phyloP scores from a whole-genome alignment of 2,329 filamentous ascomycete species.

The Diaporthe sp. region DNA sequence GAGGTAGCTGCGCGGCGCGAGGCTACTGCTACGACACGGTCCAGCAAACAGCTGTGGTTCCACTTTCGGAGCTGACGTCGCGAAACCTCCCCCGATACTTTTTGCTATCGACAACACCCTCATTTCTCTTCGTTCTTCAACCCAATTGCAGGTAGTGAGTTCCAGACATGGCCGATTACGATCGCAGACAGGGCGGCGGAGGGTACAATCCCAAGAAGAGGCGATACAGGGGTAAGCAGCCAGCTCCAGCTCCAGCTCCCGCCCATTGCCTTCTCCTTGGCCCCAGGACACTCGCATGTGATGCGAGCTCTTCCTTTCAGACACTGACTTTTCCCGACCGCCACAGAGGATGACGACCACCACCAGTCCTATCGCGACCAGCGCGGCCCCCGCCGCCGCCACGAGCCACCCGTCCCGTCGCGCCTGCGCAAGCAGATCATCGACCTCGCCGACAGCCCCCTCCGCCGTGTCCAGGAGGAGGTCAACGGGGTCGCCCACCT shows the following conservation, averaged over 20 bases:
- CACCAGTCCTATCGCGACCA: slow-evolving; percentile 68
- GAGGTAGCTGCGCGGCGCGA: slow-evolving; percentile 29
- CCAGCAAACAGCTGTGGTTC: slow-evolving; percentile 32
- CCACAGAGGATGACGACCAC: slow-evolving; percentile 74
- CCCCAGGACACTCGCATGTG: not conserved
- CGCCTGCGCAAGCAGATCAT: slow-evolving; percentile 84
- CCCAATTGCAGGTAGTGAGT: slow-evolving; percentile 5
- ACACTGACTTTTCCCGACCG: slow-evolving; percentile 32
- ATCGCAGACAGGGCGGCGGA: slow-evolving; percentile 66
- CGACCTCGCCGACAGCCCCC: slow-evolving; percentile 83
- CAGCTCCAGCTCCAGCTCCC: slow-evolving; percentile 11
- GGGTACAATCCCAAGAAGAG: slow-evolving; percentile 79
- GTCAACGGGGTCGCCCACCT: slow-evolving; percentile 80
- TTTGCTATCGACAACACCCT: not conserved
- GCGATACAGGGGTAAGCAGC: slow-evolving; percentile 77
- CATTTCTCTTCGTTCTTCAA: not conserved
- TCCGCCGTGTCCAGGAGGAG: slow-evolving; percentile 84
- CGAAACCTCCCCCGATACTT: not conserved
- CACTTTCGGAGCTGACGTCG: slow-evolving; percentile 34
- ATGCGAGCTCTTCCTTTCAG: not conserved
- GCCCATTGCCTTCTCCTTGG: not conserved
- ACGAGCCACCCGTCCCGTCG: slow-evolving; percentile 76
- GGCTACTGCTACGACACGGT: slow-evolving; percentile 25
- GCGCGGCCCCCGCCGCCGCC: slow-evolving; percentile 79
- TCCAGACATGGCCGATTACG: slow-evolving; percentile 67